Evolutionary conservation across 176 grass and related monocot species (phyloP), one percentile per base, ranked within the genome.

Genomic region (maize (Zea mays)): DNA sequence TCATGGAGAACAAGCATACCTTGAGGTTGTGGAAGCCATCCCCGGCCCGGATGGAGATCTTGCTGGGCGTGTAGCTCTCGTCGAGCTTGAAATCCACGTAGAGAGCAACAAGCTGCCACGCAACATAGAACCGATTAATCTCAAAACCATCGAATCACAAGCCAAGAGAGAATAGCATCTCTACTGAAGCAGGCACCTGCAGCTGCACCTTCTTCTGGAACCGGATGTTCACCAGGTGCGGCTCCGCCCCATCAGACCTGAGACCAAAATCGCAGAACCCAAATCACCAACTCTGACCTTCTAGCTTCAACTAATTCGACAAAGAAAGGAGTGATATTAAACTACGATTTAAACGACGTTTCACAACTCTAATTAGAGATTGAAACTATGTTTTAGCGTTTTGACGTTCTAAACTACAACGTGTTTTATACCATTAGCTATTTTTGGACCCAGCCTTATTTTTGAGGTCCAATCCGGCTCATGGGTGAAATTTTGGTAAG

Each of bases 21-120:
- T 97, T 97, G 52, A 97, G 73, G 83, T 97, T 94, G 85, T 97
- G 91, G 77, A 97, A 97, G n/a, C 95, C 91, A 79, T 97, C 95
- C 14, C 91, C 95, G 15, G 91, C 85, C 34, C 91, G 72, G 15
- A 97, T 84, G 67, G 95, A 94, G 69, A 97, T 97, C 88, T 97
- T 97, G 85, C 95, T 97, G 2, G 91, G 95, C 42, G 95, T 97
- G 66, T 97, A 97, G 85, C 91, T 97, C 83, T 97, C 95, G 55
- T 97, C 91, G 4, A 94, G 77, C 85, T 97, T 97, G 85, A 92
- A 97, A 84, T 97, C 91, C 63, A 97, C 91, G 73, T 97, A 97
- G 21, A 97, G 64, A 72, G 81, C 91, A 46, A 97, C 82, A 54
- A 97, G 86, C 95, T 97, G 71, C 44, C 15, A 5, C 8, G 6